Evolutionary conservation across 768 basidiomycete genomes (phyloP), one percentile per base, ranked within the genome.

Genomic region (Lactarius quietus): DNA sequence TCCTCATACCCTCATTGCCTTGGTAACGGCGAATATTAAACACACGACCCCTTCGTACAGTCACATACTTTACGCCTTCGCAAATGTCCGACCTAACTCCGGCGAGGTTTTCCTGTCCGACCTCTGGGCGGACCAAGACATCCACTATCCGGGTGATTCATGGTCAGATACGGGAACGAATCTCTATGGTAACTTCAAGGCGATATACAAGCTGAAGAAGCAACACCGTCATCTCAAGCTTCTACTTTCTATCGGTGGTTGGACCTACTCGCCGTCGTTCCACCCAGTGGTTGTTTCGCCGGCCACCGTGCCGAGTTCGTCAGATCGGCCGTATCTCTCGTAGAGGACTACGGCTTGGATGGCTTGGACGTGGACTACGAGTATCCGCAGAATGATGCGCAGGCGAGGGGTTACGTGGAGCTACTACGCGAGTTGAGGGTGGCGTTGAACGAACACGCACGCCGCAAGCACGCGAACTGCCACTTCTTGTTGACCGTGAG

Each of bases 181-280:
- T 75, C 84, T 98, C 20, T 98, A 96, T 71, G 95, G 95, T 60
- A 96, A 96, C 76, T 85, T 98, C 78, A 97, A 96, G 74, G 92
- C 91, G 57, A 84, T 98, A 64, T 95, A 95, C 76, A 83, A 90
- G 36, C 81, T 98, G 69, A 98, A 98, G 82, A 89, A 95, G 73
- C 75, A 83, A 68, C 81, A 97, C 66, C 84, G 94, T 59, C 89
- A 89, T 67, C 81, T 94, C 73, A 92, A 90, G 69, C 81, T 88
- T 20, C 78, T 92, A 18, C 83, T 99, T 33, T 93, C 90, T 52
- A 98, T 99, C 59, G 96, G 96, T 17, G 96, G 96, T 6, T 98
- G 94, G 94, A 91, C 93, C 0, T 95, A 94, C 73, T 94, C 92
- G 0, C 84, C 92, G 33, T 85, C 86, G 51, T 92, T 98, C 78